phyloP scores from a whole-genome alignment of 73 alveolate genomes.

The Symbiodinium natans region DNA sequence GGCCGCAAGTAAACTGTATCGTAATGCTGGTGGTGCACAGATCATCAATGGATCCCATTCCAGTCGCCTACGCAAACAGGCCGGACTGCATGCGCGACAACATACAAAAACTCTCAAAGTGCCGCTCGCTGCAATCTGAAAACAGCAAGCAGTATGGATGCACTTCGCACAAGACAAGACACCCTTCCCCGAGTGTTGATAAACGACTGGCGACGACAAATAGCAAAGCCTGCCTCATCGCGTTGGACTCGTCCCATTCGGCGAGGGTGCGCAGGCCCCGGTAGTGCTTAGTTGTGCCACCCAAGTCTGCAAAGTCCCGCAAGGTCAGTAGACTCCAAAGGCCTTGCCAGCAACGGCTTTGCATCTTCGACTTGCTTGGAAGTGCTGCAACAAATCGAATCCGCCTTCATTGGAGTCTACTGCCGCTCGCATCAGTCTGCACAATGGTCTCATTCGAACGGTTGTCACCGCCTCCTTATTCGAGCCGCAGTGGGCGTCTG shows the following conservation, averaged over 20 bases:
- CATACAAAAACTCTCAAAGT: too few species aligned
- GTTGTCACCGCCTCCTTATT: constrained; percentile 74
- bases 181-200: too few species aligned
- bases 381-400: too few species aligned
- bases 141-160: too few species aligned
- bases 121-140: too few species aligned
- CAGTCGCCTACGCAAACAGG: constrained; percentile 25
- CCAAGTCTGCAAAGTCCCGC: constrained; percentile 84
- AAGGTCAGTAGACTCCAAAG: constrained; percentile 78
- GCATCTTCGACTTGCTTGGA: too few species aligned
- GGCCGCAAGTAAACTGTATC: constrained; percentile 71
- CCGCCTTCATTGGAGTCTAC: constrained; percentile 79
- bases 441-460: constrained; percentile 71
- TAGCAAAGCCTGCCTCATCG: constrained; percentile 88
- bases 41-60: constrained; percentile 94
- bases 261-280: constrained; percentile 84
- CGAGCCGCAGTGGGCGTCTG: neutral
- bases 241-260: constrained; percentile 90
- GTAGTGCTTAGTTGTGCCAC: constrained; percentile 84
- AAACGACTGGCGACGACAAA: too few species aligned
- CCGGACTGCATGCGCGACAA: too few species aligned
- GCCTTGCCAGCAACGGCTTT: constrained; percentile 13
- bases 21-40: constrained; percentile 88
- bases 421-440: constrained; percentile 79
- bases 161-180: too few species aligned